These are phyloP conservation scores for Saccharum hybrid DNA, from an alignment of 202 grass and related monocot genomes.

Conservation along the genomic window DNA sequence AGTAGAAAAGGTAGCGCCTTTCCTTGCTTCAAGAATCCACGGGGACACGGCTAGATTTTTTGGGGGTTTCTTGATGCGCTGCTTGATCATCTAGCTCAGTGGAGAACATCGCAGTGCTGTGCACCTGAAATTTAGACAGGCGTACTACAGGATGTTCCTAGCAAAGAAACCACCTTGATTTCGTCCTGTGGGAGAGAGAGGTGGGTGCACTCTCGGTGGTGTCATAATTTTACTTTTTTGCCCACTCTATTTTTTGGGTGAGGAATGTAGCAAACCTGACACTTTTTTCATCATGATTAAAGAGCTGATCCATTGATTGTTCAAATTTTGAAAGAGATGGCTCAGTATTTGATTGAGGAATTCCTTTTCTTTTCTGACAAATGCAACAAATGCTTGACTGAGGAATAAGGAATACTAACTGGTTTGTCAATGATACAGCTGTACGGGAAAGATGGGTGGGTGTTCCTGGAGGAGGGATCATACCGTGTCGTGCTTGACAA, in stretches of 20 bases:
- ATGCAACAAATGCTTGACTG: constrained; percentile 10
- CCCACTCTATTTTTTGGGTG: not conserved
- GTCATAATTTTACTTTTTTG: not conserved
- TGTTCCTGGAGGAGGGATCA: constrained; percentile 29
- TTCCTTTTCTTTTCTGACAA: constrained; percentile 14
- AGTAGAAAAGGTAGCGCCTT: not conserved
- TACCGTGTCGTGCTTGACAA: constrained; percentile 21
- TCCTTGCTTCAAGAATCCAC: constrained; percentile 6
- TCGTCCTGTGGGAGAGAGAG: not conserved
- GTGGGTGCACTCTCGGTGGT: not conserved
- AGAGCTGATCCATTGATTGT: not conserved
- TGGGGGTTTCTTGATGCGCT: not conserved
- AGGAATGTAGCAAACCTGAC: not conserved
- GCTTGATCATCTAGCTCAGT: not conserved
- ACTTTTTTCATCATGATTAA: not conserved
- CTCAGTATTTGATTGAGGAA: constrained; percentile 3
- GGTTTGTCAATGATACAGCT: constrained; percentile 4
- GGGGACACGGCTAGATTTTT: not conserved
- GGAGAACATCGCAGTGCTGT: not conserved
- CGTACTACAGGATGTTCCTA: not conserved
- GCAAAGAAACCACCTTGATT: not conserved
- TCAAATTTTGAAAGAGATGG: not conserved
- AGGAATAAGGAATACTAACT: not conserved
- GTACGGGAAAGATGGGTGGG: constrained; percentile 36
- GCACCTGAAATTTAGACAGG: not conserved